phyloP scores from a whole-genome alignment of 768 basidiomycete species.

The Panellus pusillus region DNA sequence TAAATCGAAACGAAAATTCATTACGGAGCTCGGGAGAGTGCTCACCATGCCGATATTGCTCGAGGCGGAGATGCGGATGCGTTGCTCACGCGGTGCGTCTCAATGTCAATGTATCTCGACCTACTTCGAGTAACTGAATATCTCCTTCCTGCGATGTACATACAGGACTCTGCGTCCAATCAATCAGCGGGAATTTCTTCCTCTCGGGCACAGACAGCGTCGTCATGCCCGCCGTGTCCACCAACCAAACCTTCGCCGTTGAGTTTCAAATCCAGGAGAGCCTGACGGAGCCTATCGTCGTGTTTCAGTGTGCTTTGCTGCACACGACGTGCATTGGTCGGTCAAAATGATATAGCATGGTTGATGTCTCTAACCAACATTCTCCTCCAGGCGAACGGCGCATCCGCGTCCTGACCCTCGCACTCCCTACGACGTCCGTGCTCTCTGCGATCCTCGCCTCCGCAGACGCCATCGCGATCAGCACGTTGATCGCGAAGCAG shows the following conservation, averaged over 20 bases:
- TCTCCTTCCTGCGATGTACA: not conserved
- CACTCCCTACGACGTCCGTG: conserved; percentile 58
- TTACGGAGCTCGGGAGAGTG: conserved; percentile 63
- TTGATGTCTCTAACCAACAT: not conserved
- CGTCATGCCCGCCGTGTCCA: conserved; percentile 55
- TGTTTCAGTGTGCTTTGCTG: conserved; percentile 55
- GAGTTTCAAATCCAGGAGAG: conserved; percentile 58
- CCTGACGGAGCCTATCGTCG: conserved; percentile 45
- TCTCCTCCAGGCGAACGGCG: conserved; percentile 45
- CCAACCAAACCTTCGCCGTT: conserved; percentile 57
- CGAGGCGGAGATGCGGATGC: conserved; percentile 70
- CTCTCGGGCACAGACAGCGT: conserved; percentile 56
- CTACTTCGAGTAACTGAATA: not conserved
- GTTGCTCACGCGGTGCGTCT: conserved; percentile 53
- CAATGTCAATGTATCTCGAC: not conserved
- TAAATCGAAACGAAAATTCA: conserved; percentile 61
- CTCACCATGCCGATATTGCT: conserved; percentile 60
- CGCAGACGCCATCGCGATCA: conserved; percentile 56
- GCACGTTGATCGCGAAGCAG: conserved; percentile 57
- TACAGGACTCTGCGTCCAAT: conserved; percentile 38
- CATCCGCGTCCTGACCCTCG: conserved; percentile 60
- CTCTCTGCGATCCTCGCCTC: conserved; percentile 57
- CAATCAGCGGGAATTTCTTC: conserved; percentile 64
- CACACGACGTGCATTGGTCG: conserved; percentile 45
- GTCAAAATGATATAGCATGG: not conserved